Evolutionary conservation across 2,329 filamentous ascomycete species (phyloP).

Genomic region (Venturia carpophila): DNA sequence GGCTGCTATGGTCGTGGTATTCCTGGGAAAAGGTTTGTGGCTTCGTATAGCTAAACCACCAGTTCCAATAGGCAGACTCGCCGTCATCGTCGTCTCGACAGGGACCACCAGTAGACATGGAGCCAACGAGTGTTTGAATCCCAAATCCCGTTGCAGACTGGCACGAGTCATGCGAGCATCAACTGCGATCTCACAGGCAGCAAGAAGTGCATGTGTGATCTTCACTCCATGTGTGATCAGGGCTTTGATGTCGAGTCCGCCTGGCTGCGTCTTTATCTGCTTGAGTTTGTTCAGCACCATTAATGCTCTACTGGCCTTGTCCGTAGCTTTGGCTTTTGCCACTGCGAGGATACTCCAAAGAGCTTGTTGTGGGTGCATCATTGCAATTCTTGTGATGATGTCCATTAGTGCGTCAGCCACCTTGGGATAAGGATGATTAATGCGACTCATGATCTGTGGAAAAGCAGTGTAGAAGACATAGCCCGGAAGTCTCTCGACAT

Average conservation of each 20-base stretch:
- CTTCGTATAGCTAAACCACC: conserved; percentile 59
- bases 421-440: conserved; percentile 71
- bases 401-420: conserved; percentile 70
- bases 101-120: conserved; percentile 84
- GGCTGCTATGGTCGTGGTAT: conserved; percentile 71
- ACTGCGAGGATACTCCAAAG: conserved; percentile 87
- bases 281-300: conserved; percentile 32
- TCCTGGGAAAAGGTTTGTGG: conserved; percentile 80
- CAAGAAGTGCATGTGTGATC: conserved; percentile 71
- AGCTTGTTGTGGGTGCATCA: conserved; percentile 80
- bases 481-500: conserved; percentile 57
- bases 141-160: conserved; percentile 68
- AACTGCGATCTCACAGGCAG: conserved; percentile 73
- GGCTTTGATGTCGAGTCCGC: conserved; percentile 53
- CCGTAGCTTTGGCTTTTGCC: conserved; percentile 57
- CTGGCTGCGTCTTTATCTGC: conserved; percentile 47
- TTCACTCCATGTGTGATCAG: conserved; percentile 74
- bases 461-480: conserved; percentile 78
- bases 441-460: conserved; percentile 90
- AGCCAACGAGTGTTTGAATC: conserved; percentile 75
- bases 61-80: conserved; percentile 64
- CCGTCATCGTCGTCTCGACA: conserved; percentile 74
- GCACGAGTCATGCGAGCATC: conserved; percentile 61
- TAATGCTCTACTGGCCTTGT: conserved; percentile 17
- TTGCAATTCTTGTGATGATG: conserved; percentile 81